Conservation (phyloP, 108 stramenopile species). For the Pseudonitzschia pungens region DNA sequence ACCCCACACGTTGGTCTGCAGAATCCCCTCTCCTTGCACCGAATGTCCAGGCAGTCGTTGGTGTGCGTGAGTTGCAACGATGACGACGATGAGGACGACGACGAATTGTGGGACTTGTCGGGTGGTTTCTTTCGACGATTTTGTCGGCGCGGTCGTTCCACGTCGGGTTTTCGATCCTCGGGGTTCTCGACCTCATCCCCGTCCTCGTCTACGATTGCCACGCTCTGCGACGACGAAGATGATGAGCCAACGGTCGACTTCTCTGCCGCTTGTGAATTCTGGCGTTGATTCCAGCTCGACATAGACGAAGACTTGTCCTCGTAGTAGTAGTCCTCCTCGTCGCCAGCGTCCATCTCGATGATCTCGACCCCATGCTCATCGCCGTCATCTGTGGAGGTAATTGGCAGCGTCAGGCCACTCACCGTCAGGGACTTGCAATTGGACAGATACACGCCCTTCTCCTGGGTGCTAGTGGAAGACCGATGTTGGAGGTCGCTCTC, state of each 20-base stretch:
- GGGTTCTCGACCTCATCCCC: neutral
- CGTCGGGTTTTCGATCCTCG: neutral
- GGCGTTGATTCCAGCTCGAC: too few species aligned
- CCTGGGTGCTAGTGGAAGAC: too few species aligned
- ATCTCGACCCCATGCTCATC: too few species aligned
- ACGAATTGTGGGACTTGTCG: neutral
- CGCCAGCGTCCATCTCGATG: too few species aligned
- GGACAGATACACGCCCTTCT: too few species aligned
- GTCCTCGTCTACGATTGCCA: neutral
- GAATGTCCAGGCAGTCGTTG: constrained; percentile 8
- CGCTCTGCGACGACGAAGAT: neutral
- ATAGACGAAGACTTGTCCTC: too few species aligned
- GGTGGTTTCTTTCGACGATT: neutral
- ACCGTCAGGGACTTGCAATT: too few species aligned
- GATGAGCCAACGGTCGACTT: neutral
- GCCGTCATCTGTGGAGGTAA: too few species aligned
- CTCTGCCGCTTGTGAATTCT: too few species aligned
- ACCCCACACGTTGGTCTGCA: neutral
- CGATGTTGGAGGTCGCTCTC: too few species aligned
- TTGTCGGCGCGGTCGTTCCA: neutral
- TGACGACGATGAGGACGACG: neutral
- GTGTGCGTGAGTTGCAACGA: neutral
- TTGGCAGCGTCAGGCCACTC: too few species aligned
- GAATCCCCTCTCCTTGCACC: neutral
- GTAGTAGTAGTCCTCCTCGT: too few species aligned